Evolutionary conservation across 306 rosid genomes (phyloP), one percentile per base, ranked within the genome.

Genomic region (Delonix regia): DNA sequence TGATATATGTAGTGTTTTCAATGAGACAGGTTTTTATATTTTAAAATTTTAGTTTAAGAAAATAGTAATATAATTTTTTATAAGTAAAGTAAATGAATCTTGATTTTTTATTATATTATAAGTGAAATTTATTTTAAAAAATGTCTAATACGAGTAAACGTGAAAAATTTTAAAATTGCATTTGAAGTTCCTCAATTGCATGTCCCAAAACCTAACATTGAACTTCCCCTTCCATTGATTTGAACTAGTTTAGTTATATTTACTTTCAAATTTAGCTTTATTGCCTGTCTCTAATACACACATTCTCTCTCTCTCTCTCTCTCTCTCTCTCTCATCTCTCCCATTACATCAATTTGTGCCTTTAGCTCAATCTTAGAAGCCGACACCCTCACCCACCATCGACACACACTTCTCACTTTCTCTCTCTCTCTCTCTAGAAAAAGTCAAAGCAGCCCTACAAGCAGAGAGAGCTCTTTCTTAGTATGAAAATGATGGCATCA

Each of bases 371-470:
- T 80, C 72, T 69, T 16, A 85, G 79, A 83, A 86, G 86, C 91
- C 91, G 87, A 90, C 96, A 87, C 34, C 77, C 63, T 76, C 52
- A 78, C 80, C 82, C 72, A 84, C 87, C 84, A 69, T 62, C 64
- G 55, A 28, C 24, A 41, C 80, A 67, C 73, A 38, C 34, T 67
- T 28, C 25, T 0, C 71, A 62, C 64, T 62, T 48, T 45, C 59
- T 75, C 83, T 78, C 44, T 45, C 19, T 45, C 59, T 75, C 83
- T 78, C 44, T 45, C 19, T 57, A 51, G 78, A 42, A 62, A 80
- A 88, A 83, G 92, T 87, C 86, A 87, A 86, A 88, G 51, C 60
- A 78, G 81, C 83, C 94, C 90, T 89, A 86, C 91, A 86, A 82
- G 36, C 64, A 57, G 33, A 3, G 30, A 1, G 62, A 9, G 62